Evolutionary conservation across 202 grass and related monocot species (phyloP), one percentile per base, ranked within the genome.

Genomic region (Zoysia matrella): DNA sequence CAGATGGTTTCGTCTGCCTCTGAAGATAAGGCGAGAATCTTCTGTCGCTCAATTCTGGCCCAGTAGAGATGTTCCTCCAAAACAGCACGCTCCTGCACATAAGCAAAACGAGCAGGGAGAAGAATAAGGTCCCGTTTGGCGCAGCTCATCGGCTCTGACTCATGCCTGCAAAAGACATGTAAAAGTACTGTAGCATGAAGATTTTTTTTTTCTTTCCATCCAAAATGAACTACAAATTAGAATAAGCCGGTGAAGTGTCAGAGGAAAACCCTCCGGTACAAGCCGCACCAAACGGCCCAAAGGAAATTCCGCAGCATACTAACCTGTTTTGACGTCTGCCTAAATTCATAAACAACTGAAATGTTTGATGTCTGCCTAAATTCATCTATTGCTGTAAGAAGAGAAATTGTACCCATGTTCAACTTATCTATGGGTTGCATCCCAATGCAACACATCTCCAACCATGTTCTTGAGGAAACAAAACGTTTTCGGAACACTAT

Each of bases 1-100:
- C 72, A 81, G 51, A 85, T 81, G 42, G 51, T 76, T 43, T 85
- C 67, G 7, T 89, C 82, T 3, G 87, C 87, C n/a, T 89, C 72
- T 1, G 72, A 66, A 36, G 82, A 89, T 18, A 81, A 3, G 51
- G 72, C 6, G 8, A 66, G 72, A 7, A 57, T 14, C 1, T 36
- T 82, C 3, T 89, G 88, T 67, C 76, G 73, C 53, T 82, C 73
- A 68, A 86, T 2, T 60, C 78, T 78, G 41, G 73, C 47, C 77
- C 78, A 82, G 47, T 45, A 40, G 15, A 85, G 72, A 2, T 72
- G 71, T 51, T 85, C 82, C 77, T 68, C 40, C 22, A 89, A 6
- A 36, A 18, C 46, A 8, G 18, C 15, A 6, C 60, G 62, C 61
- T 52, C 83, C 83, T 78, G 79, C 40, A 11, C 4, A 62, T 3